A percentile compares a stretch with the other conserved stretches of the same genome.
Conservation (phyloP, 2,329 filamentous ascomycete genomes). For the Pseudogymnoascus sp. region DNA sequence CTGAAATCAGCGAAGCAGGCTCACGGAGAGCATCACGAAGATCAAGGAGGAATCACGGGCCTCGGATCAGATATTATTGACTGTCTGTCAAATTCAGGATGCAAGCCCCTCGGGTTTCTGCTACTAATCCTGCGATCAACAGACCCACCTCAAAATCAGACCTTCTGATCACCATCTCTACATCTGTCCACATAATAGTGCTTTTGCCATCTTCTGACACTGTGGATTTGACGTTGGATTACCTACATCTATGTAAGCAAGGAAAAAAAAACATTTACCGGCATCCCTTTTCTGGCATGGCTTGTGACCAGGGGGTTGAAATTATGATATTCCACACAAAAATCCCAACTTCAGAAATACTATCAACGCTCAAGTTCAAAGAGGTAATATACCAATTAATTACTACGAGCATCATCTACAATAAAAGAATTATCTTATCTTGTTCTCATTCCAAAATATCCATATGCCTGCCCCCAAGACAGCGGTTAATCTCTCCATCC, state of each 20-base stretch:
- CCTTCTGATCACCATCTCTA: conserved; percentile 34
- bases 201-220: conserved; percentile 45
- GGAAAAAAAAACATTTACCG: neutral
- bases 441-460: neutral
- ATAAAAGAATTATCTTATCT: neutral
- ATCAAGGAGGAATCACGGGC: neutral
- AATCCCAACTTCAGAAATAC: neutral
- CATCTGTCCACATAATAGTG: conserved; percentile 49
- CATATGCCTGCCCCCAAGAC: neutral
- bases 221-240: conserved; percentile 55
- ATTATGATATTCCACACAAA: too few species aligned
- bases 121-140: neutral
- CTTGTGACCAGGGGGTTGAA: too few species aligned
- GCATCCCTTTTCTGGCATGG: neutral
- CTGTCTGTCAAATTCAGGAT: neutral
- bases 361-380: neutral
- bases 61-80: neutral
- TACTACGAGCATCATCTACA: neutral
- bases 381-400: neutral
- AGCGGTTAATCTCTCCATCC: neutral
- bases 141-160: neutral
- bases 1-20: neutral
- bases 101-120: neutral
- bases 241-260: neutral
- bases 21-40: neutral